Conservation (phyloP, 306 rosid species). For the Sechiopsis laciniata region DNA sequence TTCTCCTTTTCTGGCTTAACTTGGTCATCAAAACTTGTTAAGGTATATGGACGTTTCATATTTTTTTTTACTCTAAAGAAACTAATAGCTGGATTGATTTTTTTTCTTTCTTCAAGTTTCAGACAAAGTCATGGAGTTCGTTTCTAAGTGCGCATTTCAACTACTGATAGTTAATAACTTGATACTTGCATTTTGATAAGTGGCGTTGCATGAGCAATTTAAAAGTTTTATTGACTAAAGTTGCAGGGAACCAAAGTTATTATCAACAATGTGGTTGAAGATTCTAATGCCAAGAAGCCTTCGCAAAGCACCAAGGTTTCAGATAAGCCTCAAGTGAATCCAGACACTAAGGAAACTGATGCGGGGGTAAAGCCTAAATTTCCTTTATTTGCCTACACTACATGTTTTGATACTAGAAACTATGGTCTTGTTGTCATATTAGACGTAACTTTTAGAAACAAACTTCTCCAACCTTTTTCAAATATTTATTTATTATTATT, state of each 20-base stretch:
- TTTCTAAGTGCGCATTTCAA: not conserved
- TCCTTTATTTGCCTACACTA: not conserved
- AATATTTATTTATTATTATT: too few species aligned
- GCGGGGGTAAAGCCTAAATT: constrained; percentile 37
- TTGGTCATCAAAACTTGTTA: not conserved
- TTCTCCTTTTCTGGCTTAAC: constrained; percentile 4
- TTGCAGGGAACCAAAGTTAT: constrained; percentile 43
- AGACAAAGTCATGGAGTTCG: constrained; percentile 5
- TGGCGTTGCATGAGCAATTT: constrained; percentile 3
- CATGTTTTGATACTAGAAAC: constrained; percentile 2
- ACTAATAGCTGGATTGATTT: not conserved
- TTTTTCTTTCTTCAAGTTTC: not conserved
- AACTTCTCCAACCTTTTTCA: too few species aligned
- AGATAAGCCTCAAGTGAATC: constrained; percentile 39
- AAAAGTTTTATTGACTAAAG: constrained; percentile 3
- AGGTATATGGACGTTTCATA: not conserved
- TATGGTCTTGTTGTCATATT: not conserved
- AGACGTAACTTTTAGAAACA: too few species aligned
- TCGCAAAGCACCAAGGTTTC: constrained; percentile 46
- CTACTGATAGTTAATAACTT: not conserved
- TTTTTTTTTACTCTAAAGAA: not conserved
- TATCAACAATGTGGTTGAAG: constrained; percentile 39
- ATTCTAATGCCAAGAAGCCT: constrained; percentile 47
- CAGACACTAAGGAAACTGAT: constrained; percentile 46
- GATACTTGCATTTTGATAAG: not conserved